Conservation (phyloP, 805 yeast genomes). For the Cyberlindnera americana region DNA sequence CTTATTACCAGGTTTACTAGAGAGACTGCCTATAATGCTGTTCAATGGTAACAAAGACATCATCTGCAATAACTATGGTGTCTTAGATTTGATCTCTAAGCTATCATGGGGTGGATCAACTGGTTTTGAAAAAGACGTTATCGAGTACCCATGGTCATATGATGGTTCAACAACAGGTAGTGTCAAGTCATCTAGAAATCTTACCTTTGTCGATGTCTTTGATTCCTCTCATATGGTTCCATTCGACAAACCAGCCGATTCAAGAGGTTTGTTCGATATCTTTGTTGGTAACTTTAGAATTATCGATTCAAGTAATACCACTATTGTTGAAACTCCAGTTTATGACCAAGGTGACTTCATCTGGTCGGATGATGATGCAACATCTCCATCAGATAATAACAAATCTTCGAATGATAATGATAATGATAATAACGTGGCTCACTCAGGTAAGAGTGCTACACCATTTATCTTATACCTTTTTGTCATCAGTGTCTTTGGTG, state of each 20-base stretch:
- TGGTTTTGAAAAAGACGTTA: slow-evolving; percentile 30
- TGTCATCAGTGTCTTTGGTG: slow-evolving; percentile 21
- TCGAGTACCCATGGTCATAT: slow-evolving; percentile 43
- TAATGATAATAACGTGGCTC: background rate
- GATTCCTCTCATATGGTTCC: slow-evolving; percentile 95
- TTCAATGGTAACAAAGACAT: slow-evolving; percentile 88
- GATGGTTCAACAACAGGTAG: slow-evolving; percentile 40
- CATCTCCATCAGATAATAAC: slow-evolving; percentile 1
- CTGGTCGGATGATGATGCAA: slow-evolving; percentile 12
- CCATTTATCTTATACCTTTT: slow-evolving; percentile 25
- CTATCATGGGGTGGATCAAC: slow-evolving; percentile 60
- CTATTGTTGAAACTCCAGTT: slow-evolving; percentile 26
- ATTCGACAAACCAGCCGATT: slow-evolving; percentile 64
- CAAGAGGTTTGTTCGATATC: slow-evolving; percentile 69
- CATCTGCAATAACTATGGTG: slow-evolving; percentile 81
- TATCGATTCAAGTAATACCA: slow-evolving; percentile 14
- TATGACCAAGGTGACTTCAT: slow-evolving; percentile 11
- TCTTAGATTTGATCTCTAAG: slow-evolving; percentile 58
- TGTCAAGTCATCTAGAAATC: slow-evolving; percentile 57
- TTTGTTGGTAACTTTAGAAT: slow-evolving; percentile 25
- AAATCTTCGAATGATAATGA: background rate
- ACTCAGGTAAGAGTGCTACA: slow-evolving; percentile 17
- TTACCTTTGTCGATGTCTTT: slow-evolving; percentile 70
- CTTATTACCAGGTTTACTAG: slow-evolving; percentile 63
- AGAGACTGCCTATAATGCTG: slow-evolving; percentile 56